Conservation (phyloP, 2,329 filamentous ascomycete species). For the Exophiala calicioides region DNA sequence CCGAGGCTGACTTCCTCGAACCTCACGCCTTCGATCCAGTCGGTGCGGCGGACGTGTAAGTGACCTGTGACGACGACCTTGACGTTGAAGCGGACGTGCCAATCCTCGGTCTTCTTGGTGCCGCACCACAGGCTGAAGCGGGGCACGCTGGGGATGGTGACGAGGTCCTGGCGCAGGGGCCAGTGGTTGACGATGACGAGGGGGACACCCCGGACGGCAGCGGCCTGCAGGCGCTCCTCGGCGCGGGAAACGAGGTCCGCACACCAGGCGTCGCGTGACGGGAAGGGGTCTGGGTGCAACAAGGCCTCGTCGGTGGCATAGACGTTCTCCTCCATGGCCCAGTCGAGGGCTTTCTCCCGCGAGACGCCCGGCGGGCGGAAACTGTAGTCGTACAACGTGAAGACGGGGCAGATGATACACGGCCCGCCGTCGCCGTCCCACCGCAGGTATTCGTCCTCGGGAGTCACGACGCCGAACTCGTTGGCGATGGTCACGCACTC, state of each 20-base stretch:
- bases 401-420: conserved; percentile 56
- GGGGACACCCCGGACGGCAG: conserved; percentile 20
- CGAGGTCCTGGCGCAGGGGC: conserved; percentile 30
- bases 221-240: conserved; percentile 23
- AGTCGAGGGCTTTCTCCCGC: conserved; percentile 46
- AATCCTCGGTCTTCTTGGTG: conserved; percentile 30
- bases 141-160: conserved; percentile 30
- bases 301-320: conserved; percentile 31
- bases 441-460: conserved; percentile 56
- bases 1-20: conserved; percentile 33
- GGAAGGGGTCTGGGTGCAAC: conserved; percentile 30
- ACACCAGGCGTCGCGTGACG: conserved; percentile 29
- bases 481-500: conserved; percentile 57
- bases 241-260: conserved; percentile 22
- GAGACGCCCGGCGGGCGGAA: conserved; percentile 55
- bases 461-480: conserved; percentile 55
- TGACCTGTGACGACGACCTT: conserved; percentile 32
- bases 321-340: conserved; percentile 31
- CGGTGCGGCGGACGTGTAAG: conserved; percentile 31
- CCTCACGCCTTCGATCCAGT: conserved; percentile 30
- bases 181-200: conserved; percentile 32
- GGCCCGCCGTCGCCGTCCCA: conserved; percentile 56
- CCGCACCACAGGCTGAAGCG: conserved; percentile 32
- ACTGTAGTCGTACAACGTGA: conserved; percentile 62
- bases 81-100: conserved; percentile 30